Evolutionary conservation across 2,329 filamentous ascomycete species (phyloP), one percentile per base, ranked within the genome.

Genomic region (Cytospora schulzeri): DNA sequence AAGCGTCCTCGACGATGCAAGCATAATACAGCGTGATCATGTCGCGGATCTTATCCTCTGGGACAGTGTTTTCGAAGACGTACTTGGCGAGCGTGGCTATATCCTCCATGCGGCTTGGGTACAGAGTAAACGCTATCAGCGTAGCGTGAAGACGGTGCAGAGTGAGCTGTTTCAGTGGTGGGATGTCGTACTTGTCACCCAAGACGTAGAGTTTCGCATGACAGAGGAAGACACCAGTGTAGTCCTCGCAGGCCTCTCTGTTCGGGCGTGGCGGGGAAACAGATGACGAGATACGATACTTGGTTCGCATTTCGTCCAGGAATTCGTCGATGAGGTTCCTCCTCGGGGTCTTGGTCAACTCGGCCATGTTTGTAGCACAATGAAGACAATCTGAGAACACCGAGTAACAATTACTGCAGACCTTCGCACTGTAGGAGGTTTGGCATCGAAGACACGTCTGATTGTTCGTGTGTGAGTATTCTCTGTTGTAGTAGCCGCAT

Each of bases 141-240:
- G 68, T 69, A 17, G 28, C 55, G 26, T 64, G 55, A 0, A 69
- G 67, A 1, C 59, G 66, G 15, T 66, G 57, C 1, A 65, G 24
- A 4, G 67, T 51, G 9, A 65, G 41, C 28, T 63, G 31, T 1
- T 55, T 15, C 8, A 69, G 64, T 0, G 24, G 0, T 2, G 59
- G 31, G 17, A 69, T 56, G 28, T 64, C 57, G 50, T 69, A 69
- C 4, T 38, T 68, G 29, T 69, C 67, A 3, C 55, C 66, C 0
- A 67, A 14, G 1, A 69, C 58, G 31, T 68, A 70, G 11, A 68
- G 63, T 5, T 53, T 61, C 8, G 68, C 68, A 8, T 69, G 68
- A 35, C 63, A 66, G 12, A 66, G 52, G 15, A 69, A 68, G 33
- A 69, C 62, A 1, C 28, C 41, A 3, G 41, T 65, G 31, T 65